These are phyloP conservation scores for Tricholoma saponaceum DNA, from an alignment of 768 basidiomycete species.

Conservation along the genomic window DNA sequence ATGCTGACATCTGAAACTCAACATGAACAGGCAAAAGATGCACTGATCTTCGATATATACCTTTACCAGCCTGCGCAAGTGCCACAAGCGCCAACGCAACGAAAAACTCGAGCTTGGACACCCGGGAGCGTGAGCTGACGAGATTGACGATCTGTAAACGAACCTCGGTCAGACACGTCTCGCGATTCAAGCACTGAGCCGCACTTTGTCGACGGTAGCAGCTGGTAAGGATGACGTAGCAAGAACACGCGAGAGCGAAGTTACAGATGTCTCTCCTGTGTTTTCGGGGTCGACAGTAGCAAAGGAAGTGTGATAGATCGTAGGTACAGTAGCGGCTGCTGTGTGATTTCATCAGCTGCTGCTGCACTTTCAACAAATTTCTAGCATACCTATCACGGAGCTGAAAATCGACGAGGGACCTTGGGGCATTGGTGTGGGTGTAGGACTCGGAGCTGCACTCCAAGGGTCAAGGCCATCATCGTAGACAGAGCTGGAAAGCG, in stretches of 20 bases:
- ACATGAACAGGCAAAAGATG: conserved; percentile 3
- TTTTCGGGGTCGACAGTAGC: conserved; percentile 65
- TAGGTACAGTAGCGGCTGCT: conserved; percentile 81
- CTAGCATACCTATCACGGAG: conserved; percentile 60
- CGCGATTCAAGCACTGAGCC: conserved; percentile 4
- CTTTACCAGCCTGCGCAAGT: conserved; percentile 78
- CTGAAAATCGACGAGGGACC: conserved; percentile 52
- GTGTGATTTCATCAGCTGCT: conserved; percentile 10
- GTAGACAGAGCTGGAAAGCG: conserved; percentile 67
- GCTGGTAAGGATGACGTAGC: conserved; percentile 77
- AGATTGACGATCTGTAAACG: conserved; percentile 79
- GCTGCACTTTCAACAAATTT: neutral
- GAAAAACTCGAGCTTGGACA: conserved; percentile 89
- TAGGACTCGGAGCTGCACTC: conserved; percentile 71
- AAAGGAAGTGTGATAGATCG: conserved; percentile 72
- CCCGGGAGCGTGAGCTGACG: conserved; percentile 73
- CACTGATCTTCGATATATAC: conserved; percentile 29
- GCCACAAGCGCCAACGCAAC: conserved; percentile 87
- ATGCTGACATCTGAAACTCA: conserved; percentile 62
- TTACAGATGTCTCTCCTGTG: conserved; percentile 78
- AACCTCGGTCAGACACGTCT: neutral
- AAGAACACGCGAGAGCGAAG: conserved; percentile 75
- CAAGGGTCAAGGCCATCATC: conserved; percentile 81
- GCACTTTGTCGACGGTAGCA: conserved; percentile 76
- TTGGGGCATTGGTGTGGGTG: conserved; percentile 55